Percentiles rank a stretch among this genome's conserved stretches.
Evolutionary conservation across 257 asterid genomes (phyloP).

Genomic region (Solanum bukasovii): DNA sequence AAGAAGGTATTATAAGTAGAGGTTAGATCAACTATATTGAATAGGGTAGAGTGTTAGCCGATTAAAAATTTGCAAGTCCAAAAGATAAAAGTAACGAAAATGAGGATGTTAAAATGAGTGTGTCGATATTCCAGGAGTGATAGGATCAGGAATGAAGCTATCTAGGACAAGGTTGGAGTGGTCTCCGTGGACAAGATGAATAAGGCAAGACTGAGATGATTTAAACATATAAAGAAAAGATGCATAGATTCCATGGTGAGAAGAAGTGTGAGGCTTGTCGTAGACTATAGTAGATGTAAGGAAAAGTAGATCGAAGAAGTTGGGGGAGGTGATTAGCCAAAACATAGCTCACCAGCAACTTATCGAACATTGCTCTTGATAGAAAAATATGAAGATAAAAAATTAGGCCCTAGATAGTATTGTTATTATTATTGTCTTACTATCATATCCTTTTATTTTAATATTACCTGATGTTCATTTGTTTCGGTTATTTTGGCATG

Average conservation of each 20-base stretch:
- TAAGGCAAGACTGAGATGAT: not conserved
- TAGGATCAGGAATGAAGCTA: no score
- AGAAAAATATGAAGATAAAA: not conserved
- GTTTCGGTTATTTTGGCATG: no score
- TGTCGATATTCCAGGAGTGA: not conserved
- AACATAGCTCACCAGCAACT: not conserved
- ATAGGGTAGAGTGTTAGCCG: no score
- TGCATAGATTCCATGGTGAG: no score
- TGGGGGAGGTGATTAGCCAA: not conserved
- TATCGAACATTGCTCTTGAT: no score
- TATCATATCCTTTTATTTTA: not conserved
- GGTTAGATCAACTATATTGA: not conserved
- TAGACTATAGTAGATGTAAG: not conserved
- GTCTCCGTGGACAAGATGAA: not conserved
- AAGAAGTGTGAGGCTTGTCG: not conserved
- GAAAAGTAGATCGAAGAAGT: no score
- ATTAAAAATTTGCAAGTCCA: no score
- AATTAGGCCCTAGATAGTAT: not conserved
- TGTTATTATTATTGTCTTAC: not conserved
- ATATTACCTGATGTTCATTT: not conserved
- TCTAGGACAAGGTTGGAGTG: not conserved
- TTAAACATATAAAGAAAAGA: no score
- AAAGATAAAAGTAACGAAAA: no score
- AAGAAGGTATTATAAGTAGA: no score
- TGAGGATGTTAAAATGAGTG: not conserved